Evolutionary conservation across 352 stramenopile species (phyloP), one percentile per base, ranked within the genome.

Genomic region (Globisporangium sylvaticum): DNA sequence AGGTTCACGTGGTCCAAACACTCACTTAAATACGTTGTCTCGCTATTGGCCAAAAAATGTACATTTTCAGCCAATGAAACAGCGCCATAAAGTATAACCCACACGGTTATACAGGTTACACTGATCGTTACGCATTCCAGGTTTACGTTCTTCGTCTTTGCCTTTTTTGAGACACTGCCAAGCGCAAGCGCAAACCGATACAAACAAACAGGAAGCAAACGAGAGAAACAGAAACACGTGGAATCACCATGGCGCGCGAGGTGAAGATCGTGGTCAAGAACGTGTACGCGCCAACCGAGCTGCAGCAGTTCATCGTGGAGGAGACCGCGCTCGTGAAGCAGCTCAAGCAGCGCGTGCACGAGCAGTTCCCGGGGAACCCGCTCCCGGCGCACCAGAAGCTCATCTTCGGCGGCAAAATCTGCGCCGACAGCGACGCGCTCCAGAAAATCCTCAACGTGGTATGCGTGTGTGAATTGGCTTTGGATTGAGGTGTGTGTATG

Each of bases 331-430:
- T 70, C 39, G 74, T 95, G 29, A 69, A 75, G 20, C 69, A 84
- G 64, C 75, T 95, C 44, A 95, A 95, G 73, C 64, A 79, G 39
- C 74, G 73, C 37, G 68, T 95, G 27, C 71, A 77, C 60, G 55
- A 72, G 44, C 67, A 72, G 29, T 83, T 95, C 66, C 80, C 83
- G 1, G 74, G 70, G 0, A 31, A 72, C 8, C 85, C 88, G 14
- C 27, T 70, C 29, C 73, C 84, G 0, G 70, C 75, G 53, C 68
- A 83, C 56, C 88, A 95, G 72, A 91, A 92, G 54, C 79, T 95
- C 66, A 95, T 95, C 54, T 95, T 95, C 39, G 88, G 85, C 39
- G 88, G 88, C 72, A 94, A 95, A 76, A 89, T 95, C 67, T 95
- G 87, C 75, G 67, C 73, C 31, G 84, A 95, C 66, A 65, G 71